Evolutionary conservation across 73 alveolate species (phyloP).

Genomic region (Paramecium caudatum): DNA sequence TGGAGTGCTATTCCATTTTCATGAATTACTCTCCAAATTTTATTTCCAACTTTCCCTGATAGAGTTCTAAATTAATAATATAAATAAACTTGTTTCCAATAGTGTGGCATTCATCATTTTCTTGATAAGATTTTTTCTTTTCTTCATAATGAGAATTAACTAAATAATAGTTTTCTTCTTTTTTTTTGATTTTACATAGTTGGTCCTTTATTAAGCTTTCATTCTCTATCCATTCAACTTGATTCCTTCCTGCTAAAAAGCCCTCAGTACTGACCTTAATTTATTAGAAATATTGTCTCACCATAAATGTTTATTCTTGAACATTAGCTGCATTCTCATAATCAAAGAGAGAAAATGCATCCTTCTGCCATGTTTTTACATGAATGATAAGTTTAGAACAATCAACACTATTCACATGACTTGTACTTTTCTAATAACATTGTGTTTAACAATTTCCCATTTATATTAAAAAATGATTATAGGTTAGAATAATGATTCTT

Average conservation of each 20-base stretch:
- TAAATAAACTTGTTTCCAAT: conserved; percentile 1
- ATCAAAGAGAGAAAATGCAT: conserved; percentile 24
- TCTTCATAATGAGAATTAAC: conserved; percentile 24
- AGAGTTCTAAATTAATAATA: neutral
- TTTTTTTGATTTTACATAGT: neutral
- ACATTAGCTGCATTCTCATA: conserved; percentile 34
- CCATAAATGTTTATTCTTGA: conserved; percentile 15
- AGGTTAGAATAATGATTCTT: neutral
- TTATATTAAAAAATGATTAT: neutral
- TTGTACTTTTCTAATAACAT: neutral
- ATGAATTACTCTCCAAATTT: conserved; percentile 32
- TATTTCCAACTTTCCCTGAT: conserved; percentile 10
- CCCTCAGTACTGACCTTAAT: neutral
- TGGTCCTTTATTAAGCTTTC: neutral
- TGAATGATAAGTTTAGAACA: neutral
- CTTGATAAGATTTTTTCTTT: neutral
- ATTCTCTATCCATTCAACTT: conserved; percentile 29
- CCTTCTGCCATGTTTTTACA: conserved; percentile 25
- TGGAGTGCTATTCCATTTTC: conserved; percentile 41
- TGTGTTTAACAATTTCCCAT: conserved; percentile 44
- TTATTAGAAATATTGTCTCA: neutral
- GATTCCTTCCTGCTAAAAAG: neutral
- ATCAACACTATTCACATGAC: neutral
- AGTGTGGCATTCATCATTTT: neutral
- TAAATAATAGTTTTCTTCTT: conserved; percentile 13